Conservation (phyloP, 148 eudicot species). For the Amaranthus hypochondriacus region DNA sequence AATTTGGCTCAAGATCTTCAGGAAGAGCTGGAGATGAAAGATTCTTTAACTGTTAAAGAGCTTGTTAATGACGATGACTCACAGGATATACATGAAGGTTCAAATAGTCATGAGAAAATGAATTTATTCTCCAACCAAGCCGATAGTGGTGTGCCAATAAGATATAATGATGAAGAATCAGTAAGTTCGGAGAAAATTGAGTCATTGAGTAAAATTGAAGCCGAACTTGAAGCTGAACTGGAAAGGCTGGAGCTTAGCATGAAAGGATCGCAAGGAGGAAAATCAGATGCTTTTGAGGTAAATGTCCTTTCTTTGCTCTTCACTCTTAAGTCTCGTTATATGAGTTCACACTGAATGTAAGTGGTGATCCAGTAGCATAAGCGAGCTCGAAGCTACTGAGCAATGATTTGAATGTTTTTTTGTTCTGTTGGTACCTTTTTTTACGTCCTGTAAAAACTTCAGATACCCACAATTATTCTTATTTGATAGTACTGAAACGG, state of each 20-base stretch:
- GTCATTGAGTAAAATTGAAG: constrained; percentile 79
- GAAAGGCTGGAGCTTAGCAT: constrained; percentile 80
- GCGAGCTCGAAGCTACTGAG: neutral
- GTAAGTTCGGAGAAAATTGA: constrained; percentile 37
- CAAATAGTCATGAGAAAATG: constrained; percentile 20
- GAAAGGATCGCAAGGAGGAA: constrained; percentile 51
- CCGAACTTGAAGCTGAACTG: constrained; percentile 97
- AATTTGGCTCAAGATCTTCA: constrained; percentile 88
- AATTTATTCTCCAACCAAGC: constrained; percentile 29
- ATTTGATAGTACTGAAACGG: too few species aligned
- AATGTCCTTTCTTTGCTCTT: neutral
- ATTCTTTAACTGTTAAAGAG: constrained; percentile 79
- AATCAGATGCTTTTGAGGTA: constrained; percentile 56
- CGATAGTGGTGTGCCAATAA: constrained; percentile 26
- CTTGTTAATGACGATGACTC: constrained; percentile 49
- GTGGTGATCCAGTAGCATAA: neutral
- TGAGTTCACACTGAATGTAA: neutral
- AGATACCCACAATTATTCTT: too few species aligned
- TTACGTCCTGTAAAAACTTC: neutral
- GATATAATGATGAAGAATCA: constrained; percentile 28
- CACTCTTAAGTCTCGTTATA: neutral
- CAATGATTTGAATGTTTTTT: neutral
- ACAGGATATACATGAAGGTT: constrained; percentile 34
- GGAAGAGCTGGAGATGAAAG: constrained; percentile 96
- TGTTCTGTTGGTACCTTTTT: neutral